These are phyloP conservation scores for Didymella pomorum DNA, from an alignment of 2,329 filamentous ascomycete species.

Conservation along the genomic window DNA sequence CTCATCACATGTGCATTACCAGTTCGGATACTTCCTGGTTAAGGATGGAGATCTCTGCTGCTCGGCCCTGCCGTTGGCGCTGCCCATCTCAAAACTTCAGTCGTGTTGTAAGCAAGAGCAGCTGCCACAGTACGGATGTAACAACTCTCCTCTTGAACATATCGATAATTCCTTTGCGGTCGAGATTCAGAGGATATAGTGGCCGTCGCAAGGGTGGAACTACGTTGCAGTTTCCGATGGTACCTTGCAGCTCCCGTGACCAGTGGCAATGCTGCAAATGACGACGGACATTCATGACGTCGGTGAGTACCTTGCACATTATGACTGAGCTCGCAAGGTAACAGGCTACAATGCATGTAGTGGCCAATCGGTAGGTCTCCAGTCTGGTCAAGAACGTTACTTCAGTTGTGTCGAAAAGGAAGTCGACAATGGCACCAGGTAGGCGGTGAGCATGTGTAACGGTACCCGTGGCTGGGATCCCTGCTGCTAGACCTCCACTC, in stretches of 20 bases:
- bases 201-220: slow-evolving; percentile 5
- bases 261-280: slow-evolving; percentile 12
- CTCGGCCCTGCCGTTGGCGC: background rate
- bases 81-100: background rate
- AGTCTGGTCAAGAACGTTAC: slow-evolving; percentile 22
- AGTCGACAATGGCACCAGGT: slow-evolving; percentile 25
- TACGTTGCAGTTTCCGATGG: slow-evolving; percentile 23
- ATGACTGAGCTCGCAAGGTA: background rate
- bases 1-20: slow-evolving; percentile 36
- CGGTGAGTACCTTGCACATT: slow-evolving; percentile 1
- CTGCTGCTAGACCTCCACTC: background rate
- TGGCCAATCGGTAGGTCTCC: slow-evolving; percentile 39
- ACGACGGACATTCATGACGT: slow-evolving; percentile 14
- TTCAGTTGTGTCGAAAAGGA: slow-evolving; percentile 25
- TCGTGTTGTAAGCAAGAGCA: background rate
- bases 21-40: background rate
- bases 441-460: slow-evolving; percentile 41
- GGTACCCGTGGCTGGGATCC: slow-evolving; percentile 1
- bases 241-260: slow-evolving; percentile 34
- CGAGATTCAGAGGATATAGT: background rate
- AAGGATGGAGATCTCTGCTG: background rate
- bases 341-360: background rate
- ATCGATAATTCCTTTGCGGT: background rate
- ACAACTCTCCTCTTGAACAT: background rate
- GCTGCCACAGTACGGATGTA: background rate